These are phyloP conservation scores for Candida methanosorbosa DNA, from an alignment of 805 yeast genomes.

Conservation along the genomic window DNA sequence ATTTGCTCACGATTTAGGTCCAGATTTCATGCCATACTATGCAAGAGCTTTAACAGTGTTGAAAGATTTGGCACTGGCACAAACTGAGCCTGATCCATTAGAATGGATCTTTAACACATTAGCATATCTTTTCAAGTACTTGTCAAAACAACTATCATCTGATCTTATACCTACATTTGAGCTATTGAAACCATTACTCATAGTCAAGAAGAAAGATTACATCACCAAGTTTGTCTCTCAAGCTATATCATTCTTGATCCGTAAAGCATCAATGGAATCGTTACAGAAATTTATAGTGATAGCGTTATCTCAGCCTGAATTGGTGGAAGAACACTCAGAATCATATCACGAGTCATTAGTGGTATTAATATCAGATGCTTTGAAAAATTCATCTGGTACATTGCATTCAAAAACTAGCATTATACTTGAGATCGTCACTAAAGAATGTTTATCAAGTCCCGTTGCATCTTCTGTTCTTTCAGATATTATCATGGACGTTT, in stretches of 20 bases:
- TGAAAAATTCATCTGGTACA: conserved; percentile 61
- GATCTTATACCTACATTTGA: conserved; percentile 66
- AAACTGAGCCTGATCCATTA: conserved; percentile 48
- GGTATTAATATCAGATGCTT: conserved; percentile 60
- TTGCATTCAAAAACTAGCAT: conserved; percentile 63
- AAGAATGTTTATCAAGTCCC: conserved; percentile 12
- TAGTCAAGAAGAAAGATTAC: conserved; percentile 47
- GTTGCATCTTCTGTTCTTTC: conserved; percentile 37
- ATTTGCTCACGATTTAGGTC: conserved; percentile 86
- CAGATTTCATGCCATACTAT: conserved; percentile 73
- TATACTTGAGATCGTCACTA: conserved; percentile 33
- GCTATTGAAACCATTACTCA: conserved; percentile 54
- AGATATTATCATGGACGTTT: conserved; percentile 47
- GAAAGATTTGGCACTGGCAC: conserved; percentile 38
- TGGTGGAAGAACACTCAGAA: conserved; percentile 16
- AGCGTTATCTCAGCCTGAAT: conserved; percentile 24
- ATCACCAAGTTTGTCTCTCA: conserved; percentile 83
- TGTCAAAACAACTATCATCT: conserved; percentile 52
- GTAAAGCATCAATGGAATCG: conserved; percentile 49
- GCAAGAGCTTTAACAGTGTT: conserved; percentile 41
- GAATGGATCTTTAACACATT: conserved; percentile 81
- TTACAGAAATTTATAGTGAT: conserved; percentile 34
- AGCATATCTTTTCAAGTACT: conserved; percentile 84
- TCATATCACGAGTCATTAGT: conserved; percentile 52
- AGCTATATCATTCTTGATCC: conserved; percentile 74